Percentiles rank a stretch among this genome's conserved stretches.
phyloP scores from a whole-genome alignment of 1,284 basidiomycete species.

The Cryptococcus hybrid region DNA sequence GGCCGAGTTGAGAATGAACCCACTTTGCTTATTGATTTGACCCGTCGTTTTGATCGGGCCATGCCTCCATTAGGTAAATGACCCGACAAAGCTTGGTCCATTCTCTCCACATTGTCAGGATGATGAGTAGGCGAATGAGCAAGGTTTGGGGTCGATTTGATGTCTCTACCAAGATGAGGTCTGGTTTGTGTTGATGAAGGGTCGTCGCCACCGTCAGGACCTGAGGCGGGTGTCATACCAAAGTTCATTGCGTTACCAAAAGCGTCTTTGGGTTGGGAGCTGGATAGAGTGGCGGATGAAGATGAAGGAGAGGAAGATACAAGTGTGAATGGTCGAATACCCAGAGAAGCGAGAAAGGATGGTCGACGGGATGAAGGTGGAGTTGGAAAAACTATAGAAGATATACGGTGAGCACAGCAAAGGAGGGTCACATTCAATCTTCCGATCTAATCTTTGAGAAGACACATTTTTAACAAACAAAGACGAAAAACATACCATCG shows the following conservation, averaged over 20 bases:
- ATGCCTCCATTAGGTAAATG: not conserved
- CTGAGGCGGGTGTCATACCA: not conserved
- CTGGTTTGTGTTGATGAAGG: not conserved
- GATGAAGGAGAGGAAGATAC: conserved; percentile 6
- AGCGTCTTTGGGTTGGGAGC: conserved; percentile 1
- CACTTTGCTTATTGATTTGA: conserved; percentile 13
- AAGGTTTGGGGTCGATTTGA: not conserved
- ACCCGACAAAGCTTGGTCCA: not conserved
- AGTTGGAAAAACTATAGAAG: conserved; percentile 12
- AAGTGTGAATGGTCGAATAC: conserved; percentile 11
- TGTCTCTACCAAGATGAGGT: not conserved
- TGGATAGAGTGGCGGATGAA: conserved; percentile 1
- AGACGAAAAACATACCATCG: no score
- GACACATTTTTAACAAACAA: no score
- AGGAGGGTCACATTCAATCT: not conserved
- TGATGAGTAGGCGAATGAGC: not conserved
- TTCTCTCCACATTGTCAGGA: not conserved
- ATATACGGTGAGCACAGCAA: not conserved
- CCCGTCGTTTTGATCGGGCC: conserved; percentile 10
- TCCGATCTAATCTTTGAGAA: no score
- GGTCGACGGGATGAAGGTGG: conserved; percentile 18
- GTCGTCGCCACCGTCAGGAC: no score
- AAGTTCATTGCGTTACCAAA: not conserved
- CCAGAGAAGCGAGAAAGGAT: conserved; percentile 18
- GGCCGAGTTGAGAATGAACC: conserved; percentile 1